Evolutionary conservation across 192 early-diverging fungal genomes (phyloP), one percentile per base, ranked within the genome.

Genomic region (Linderina pennispora): DNA sequence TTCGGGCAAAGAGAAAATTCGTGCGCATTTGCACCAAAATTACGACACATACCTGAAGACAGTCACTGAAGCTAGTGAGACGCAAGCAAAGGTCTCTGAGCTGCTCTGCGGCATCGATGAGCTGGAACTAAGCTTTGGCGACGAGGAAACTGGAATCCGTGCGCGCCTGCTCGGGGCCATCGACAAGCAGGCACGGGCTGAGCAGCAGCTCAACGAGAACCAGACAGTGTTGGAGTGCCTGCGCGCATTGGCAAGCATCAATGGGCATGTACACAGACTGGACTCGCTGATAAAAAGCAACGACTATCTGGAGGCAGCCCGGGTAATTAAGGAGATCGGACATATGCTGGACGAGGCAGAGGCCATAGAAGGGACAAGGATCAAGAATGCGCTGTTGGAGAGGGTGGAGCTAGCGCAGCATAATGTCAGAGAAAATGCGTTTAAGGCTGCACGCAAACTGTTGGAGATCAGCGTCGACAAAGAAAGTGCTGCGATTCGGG

Each of bases 121-220:
- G 15, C 34, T 63, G 51, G 53, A 63, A 20, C 36, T 36, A 39
- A 40, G 42, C 38, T 44, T 63, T 18, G 61, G 61, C 13, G 61
- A 56, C 34, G 53, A 55, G 22, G 48, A 46, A 18, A 51, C 53
- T 0, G 61, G 61, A 8, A 48, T 51, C 11, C 53, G 38, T 20
- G 53, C 53, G 15, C 53, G 48, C 16, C 48, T 56, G 18, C 42
- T 39, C 17, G 32, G 37, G n/a, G 61, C 61, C 22, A 31, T 46
- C 0, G 36, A 43, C 36, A 35, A 4, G 2, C 43, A 47, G 28
- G 43, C 38, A 18, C 33, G 37, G 25, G 24, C 26, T 20, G 26
- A 31, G 9, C 26, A 8, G 14, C 61, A 41, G 37, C 15, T 51
- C 13, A 26, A 10, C 3, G 43, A 18, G 8, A 56, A 48, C 23